Conservation (phyloP, 371 early-diverging fungal genomes). For the Apophysomyces trapeziformis region DNA sequence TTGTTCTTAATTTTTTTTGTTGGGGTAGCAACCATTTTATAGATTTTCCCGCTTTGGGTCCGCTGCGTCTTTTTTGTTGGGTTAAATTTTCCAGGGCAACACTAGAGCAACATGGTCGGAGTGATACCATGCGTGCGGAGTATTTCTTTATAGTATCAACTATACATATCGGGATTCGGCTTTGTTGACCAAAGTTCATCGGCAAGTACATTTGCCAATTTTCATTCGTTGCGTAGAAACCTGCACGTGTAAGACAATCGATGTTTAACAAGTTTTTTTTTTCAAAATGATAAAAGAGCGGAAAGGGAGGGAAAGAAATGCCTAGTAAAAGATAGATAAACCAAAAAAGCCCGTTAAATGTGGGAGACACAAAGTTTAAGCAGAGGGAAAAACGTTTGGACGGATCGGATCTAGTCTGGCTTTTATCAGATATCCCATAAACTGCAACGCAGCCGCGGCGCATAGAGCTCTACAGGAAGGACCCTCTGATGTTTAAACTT, state of each 20-base stretch:
- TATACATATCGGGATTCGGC: conserved; percentile 7
- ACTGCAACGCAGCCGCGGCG: conserved; percentile 10
- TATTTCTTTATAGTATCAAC: conserved; percentile 6
- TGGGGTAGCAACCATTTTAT: conserved; percentile 9
- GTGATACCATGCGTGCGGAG: conserved; percentile 5
- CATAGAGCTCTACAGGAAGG: conserved; percentile 8
- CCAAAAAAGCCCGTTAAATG: neutral
- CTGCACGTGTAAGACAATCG: too few species aligned
- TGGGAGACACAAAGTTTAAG: neutral
- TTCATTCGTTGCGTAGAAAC: neutral
- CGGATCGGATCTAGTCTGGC: conserved; percentile 11
- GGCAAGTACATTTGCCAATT: neutral
- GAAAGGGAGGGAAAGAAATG: too few species aligned
- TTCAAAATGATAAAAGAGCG: too few species aligned
- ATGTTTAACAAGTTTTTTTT: too few species aligned
- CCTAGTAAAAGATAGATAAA: neutral
- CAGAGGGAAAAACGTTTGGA: neutral
- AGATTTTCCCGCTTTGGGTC: conserved; percentile 10
- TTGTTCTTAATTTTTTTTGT: neutral
- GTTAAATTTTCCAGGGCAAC: conserved; percentile 12
- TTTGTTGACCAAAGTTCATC: neutral
- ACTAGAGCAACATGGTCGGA: conserved; percentile 5
- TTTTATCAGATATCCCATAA: conserved; percentile 9
- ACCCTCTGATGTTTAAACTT: conserved; percentile 8
- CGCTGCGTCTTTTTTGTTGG: conserved; percentile 9